phyloP scores from a whole-genome alignment of 2,329 filamentous ascomycete genomes.

The Trichoderma breve region DNA sequence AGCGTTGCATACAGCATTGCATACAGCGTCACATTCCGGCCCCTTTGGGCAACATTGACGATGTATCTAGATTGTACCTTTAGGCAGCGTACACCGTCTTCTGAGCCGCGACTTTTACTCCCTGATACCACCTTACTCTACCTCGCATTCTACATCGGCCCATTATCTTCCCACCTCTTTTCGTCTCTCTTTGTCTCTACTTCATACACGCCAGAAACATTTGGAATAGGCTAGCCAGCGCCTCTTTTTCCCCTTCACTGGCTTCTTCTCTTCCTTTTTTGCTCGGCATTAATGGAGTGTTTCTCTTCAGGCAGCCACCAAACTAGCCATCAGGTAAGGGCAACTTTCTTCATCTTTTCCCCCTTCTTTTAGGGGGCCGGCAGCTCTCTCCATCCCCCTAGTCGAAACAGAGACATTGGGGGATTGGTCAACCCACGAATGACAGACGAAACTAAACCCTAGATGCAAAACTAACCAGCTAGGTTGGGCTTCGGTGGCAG shows the following conservation, averaged over 20 bases:
- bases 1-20: constrained; percentile 11
- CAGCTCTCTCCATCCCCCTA: not conserved
- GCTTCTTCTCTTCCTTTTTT: not conserved
- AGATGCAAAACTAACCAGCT: not conserved
- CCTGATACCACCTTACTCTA: not conserved
- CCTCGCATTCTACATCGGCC: not conserved
- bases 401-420: not conserved
- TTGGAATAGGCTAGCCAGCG: not conserved
- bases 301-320: constrained; percentile 5
- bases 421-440: not conserved
- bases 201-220: not conserved
- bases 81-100: constrained; percentile 11
- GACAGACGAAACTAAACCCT: not conserved
- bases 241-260: not conserved
- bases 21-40: constrained; percentile 10
- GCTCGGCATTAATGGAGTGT: not conserved
- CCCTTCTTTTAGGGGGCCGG: not conserved
- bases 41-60: not conserved
- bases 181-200: not conserved
- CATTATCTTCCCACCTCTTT: constrained; percentile 1
- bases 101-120: not conserved
- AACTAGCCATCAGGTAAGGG: not conserved
- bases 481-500: not conserved
- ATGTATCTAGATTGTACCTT: constrained; percentile 15
- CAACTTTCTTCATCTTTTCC: not conserved